A percentile compares a stretch with the other conserved stretches of the same genome.
Evolutionary conservation across 1,284 basidiomycete species (phyloP).

Genomic region (Irpex sp.): DNA sequence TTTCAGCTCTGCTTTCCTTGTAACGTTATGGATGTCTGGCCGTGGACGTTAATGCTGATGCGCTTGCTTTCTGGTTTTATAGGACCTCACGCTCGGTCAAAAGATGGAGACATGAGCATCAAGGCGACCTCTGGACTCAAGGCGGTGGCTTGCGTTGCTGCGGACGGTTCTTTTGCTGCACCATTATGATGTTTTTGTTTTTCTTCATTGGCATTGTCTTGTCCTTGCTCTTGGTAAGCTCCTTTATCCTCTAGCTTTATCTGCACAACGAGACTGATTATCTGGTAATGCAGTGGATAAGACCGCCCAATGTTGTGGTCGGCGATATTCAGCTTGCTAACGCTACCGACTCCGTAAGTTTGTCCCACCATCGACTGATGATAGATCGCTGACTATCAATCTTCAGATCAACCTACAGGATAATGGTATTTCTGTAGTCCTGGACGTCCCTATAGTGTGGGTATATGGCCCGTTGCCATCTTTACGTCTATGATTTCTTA

Average conservation of each 20-base stretch:
- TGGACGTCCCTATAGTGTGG: constrained; percentile 57
- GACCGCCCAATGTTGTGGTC: constrained; percentile 72
- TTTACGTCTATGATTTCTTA: neutral
- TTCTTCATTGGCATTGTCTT: constrained; percentile 69
- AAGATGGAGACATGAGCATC: constrained; percentile 52
- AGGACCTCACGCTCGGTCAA: constrained; percentile 25
- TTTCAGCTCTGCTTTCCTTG: neutral
- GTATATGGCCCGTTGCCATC: neutral
- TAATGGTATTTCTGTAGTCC: constrained; percentile 54
- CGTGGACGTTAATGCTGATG: neutral
- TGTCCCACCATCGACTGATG: neutral
- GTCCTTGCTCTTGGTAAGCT: constrained; percentile 66
- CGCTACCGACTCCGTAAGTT: constrained; percentile 40
- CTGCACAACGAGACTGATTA: neutral
- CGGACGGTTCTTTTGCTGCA: constrained; percentile 69
- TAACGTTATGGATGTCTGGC: neutral
- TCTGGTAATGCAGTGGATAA: constrained; percentile 57
- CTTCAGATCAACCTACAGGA: constrained; percentile 24
- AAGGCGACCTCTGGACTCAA: constrained; percentile 62
- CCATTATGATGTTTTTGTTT: constrained; percentile 59
- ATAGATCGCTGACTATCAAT: constrained; percentile 6
- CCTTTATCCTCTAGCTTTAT: neutral
- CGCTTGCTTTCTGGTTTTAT: neutral
- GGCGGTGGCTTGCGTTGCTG: constrained; percentile 51
- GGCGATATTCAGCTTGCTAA: constrained; percentile 44